These are phyloP conservation scores for Pseudogymnoascus sp. DNA, from an alignment of 2,329 filamentous ascomycete genomes.

Conservation along the genomic window DNA sequence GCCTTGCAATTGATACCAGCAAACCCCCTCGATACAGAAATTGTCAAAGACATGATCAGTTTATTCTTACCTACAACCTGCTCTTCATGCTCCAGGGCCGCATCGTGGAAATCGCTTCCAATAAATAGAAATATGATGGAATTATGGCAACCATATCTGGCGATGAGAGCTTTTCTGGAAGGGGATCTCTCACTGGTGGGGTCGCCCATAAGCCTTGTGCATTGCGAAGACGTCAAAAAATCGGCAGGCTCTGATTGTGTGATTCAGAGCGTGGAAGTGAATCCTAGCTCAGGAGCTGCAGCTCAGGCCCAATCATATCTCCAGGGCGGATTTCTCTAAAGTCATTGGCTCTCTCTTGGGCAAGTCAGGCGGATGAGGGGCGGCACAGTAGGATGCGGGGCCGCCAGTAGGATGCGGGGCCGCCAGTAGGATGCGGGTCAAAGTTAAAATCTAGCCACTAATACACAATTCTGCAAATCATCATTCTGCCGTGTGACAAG, in stretches of 20 bases:
- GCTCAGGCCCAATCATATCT: not conserved
- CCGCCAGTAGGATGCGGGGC: not conserved
- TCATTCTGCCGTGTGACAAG: conserved; percentile 22
- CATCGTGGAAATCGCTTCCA: too few relatives aligned
- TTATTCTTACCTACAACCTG: too few relatives aligned
- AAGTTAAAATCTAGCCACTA: not conserved
- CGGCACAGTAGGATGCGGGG: not conserved
- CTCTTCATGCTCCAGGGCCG: too few relatives aligned
- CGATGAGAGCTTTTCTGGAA: not conserved
- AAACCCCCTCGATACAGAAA: too few relatives aligned
- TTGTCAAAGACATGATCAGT: too few relatives aligned
- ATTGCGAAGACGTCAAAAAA: not conserved
- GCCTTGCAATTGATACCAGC: too few relatives aligned
- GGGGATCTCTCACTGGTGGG: not conserved
- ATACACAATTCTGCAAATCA: conserved; percentile 32
- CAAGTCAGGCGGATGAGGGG: not conserved
- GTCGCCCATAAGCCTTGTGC: not conserved
- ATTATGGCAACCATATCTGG: not conserved
- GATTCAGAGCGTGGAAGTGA: not conserved
- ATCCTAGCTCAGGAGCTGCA: not conserved
- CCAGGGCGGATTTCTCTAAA: not conserved
- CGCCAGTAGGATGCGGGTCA: not conserved
- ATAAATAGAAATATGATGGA: not conserved
- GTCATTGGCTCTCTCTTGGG: not conserved
- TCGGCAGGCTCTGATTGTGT: not conserved